Conservation (phyloP, 2,329 filamentous ascomycete species). For the Thelonectria rubi region DNA sequence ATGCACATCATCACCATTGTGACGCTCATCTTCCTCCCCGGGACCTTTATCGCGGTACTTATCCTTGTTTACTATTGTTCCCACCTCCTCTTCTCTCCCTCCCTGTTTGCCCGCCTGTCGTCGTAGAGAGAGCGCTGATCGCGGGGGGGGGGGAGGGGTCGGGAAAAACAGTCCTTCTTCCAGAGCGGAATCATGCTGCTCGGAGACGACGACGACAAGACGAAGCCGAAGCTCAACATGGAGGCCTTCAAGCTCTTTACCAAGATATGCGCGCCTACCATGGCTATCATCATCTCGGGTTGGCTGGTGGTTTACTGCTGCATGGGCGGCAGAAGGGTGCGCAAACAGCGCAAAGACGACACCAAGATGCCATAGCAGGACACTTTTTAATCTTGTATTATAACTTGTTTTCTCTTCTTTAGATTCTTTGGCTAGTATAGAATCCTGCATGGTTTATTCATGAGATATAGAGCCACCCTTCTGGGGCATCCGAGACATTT, state of each 20-base stretch:
- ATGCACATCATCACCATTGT: conserved; percentile 33
- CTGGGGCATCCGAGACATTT: too few relatives aligned
- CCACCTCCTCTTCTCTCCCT: background rate
- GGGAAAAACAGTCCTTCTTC: conserved; percentile 23
- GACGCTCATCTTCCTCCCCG: conserved; percentile 29
- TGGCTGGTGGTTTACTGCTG: conserved; percentile 10
- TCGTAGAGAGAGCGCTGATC: conserved; percentile 10
- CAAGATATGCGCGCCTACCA: conserved; percentile 6
- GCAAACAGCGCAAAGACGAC: background rate
- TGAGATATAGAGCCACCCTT: background rate
- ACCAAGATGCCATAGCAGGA: background rate
- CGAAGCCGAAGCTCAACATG: conserved; percentile 5
- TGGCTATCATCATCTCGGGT: conserved; percentile 1
- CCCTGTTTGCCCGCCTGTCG: background rate
- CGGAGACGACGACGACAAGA: background rate
- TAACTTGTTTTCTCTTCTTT: too few relatives aligned
- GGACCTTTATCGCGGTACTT: conserved; percentile 34
- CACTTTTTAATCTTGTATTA: background rate
- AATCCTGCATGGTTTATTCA: background rate
- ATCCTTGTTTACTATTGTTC: background rate
- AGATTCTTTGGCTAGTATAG: too few relatives aligned
- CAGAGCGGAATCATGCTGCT: conserved; percentile 33
- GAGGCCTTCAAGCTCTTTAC: conserved; percentile 21
- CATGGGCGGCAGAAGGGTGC: background rate
- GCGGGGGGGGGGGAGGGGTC: background rate